Base-by-base conservation (phyloP, 2,329 filamentous ascomycete species). In the Ophiognomonia clavigignenti-juglandacearum region DNA sequence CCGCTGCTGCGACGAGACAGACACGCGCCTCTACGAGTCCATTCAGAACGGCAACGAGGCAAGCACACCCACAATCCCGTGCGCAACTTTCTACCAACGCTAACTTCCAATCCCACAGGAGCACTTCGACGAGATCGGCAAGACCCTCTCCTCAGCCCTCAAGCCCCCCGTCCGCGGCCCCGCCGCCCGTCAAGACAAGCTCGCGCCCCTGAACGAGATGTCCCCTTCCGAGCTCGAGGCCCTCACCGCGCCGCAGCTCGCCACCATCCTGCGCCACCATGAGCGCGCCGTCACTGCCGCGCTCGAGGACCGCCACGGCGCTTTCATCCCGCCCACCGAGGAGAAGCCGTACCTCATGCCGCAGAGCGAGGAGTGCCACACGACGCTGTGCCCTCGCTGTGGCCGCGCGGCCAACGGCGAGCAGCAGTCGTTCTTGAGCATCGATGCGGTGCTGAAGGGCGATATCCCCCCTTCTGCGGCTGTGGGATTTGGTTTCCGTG, bases 1-100 rank as follows among this genome's bases (percentile, higher is more conserved):
- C 62, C 72, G 76, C 50, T 93, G 88, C 63, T 77, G 74, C 11
- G 79, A 87, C 60, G 86, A 90, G 56, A 68, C 68, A 10, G 71
- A 78, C 24, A 59, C 58, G 19, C 51, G 61, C 48, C 59, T 76
- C 24, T 62, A 68, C 16, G 63, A 69, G 35, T 61, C 63, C 16
- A 55, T 61, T 53, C 37, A 45, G 41, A 39, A 49, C 18, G 52
- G 55, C 35, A 24, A 39, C 35, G 19, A 27, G 43, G 39, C 59
- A 29, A 34, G 34, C n/a, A n/a, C n/a, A n/a, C n/a, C n/a, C n/a
- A n/a, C n/a, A n/a, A n/a, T n/a, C n/a, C n/a, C n/a, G n/a, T n/a
- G n/a, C n/a, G n/a, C n/a, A n/a, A n/a, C n/a, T n/a, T n/a, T n/a
- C n/a, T n/a, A n/a, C n/a, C 52, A 3, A n/a, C 13, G 16, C 46